A percentile compares a stretch with the other conserved stretches of the same genome.
Conservation (phyloP, 2,329 filamentous ascomycete genomes). For the Colletotrichum orchidophilum region DNA sequence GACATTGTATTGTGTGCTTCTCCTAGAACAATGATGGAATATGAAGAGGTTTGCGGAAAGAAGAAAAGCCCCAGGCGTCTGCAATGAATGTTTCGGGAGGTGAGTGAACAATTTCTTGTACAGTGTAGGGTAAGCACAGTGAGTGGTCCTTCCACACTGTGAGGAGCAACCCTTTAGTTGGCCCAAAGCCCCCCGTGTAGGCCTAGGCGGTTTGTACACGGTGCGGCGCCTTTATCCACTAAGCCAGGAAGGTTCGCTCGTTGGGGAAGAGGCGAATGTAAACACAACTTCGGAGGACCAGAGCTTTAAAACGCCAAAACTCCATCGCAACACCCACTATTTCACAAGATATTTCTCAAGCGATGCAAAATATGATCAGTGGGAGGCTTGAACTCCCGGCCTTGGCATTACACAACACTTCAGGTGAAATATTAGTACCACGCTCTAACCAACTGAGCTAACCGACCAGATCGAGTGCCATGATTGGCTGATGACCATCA, state of each 20-base stretch:
- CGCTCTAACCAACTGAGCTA: constrained; percentile 35
- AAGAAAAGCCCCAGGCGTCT: too few species aligned
- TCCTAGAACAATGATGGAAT: background rate
- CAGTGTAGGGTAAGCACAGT: too few species aligned
- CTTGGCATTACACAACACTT: constrained; percentile 29
- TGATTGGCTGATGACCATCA: background rate
- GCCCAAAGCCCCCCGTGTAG: too few species aligned
- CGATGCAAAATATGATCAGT: constrained; percentile 25
- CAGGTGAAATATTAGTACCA: constrained; percentile 31
- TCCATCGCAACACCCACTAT: too few species aligned
- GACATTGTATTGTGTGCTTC: background rate
- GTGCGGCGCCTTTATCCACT: too few species aligned
- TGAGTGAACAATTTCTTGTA: background rate
- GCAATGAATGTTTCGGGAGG: background rate
- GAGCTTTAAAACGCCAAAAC: background rate
- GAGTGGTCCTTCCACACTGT: too few species aligned
- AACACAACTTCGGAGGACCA: too few species aligned
- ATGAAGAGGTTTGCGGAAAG: background rate
- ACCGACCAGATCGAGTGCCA: constrained; percentile 3
- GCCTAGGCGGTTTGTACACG: too few species aligned
- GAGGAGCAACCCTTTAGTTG: too few species aligned
- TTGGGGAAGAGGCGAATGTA: too few species aligned
- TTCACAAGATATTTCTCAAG: too few species aligned
- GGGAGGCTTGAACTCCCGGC: constrained; percentile 34
- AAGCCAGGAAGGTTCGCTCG: too few species aligned